These are phyloP conservation scores for Penicillium sp. DNA, from an alignment of 2,329 filamentous ascomycete genomes.

Conservation along the genomic window DNA sequence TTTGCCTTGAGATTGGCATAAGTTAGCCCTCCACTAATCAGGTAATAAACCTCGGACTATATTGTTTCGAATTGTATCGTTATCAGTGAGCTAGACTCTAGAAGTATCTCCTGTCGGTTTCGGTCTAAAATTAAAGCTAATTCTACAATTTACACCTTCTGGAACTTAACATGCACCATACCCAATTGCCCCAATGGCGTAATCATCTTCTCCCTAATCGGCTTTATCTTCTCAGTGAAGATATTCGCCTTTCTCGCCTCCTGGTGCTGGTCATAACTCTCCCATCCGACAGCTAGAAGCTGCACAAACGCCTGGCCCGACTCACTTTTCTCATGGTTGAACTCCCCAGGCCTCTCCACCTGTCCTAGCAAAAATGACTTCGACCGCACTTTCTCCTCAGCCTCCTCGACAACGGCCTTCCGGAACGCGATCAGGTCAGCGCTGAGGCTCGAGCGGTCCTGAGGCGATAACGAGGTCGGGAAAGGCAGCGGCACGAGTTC, in stretches of 20 bases:
- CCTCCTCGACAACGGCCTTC: constrained; percentile 36
- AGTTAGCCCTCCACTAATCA: constrained; percentile 4
- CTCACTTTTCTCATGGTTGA: constrained; percentile 41
- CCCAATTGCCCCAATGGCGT: constrained; percentile 45
- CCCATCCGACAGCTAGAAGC: constrained; percentile 57
- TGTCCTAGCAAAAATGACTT: constrained; percentile 43
- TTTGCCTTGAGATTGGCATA: constrained; percentile 16
- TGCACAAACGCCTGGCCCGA: constrained; percentile 50
- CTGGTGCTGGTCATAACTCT: constrained; percentile 56
- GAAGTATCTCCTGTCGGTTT: neutral
- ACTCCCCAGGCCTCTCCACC: constrained; percentile 40
- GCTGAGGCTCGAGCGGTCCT: constrained; percentile 35
- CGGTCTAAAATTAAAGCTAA: neutral
- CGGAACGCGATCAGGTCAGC: constrained; percentile 45
- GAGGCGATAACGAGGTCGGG: constrained; percentile 35
- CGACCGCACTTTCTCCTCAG: constrained; percentile 33
- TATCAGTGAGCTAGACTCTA: too few species aligned
- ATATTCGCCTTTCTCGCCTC: constrained; percentile 50
- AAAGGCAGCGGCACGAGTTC: constrained; percentile 56
- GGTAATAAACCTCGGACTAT: constrained; percentile 8
- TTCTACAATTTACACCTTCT: constrained; percentile 4
- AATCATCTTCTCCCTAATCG: constrained; percentile 48
- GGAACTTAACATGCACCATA: constrained; percentile 38
- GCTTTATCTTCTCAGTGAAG: constrained; percentile 49
- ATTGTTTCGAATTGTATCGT: neutral